These are phyloP conservation scores for Dothideomycetidae sp. DNA, from an alignment of 2,329 filamentous ascomycete species.

Conservation along the genomic window DNA sequence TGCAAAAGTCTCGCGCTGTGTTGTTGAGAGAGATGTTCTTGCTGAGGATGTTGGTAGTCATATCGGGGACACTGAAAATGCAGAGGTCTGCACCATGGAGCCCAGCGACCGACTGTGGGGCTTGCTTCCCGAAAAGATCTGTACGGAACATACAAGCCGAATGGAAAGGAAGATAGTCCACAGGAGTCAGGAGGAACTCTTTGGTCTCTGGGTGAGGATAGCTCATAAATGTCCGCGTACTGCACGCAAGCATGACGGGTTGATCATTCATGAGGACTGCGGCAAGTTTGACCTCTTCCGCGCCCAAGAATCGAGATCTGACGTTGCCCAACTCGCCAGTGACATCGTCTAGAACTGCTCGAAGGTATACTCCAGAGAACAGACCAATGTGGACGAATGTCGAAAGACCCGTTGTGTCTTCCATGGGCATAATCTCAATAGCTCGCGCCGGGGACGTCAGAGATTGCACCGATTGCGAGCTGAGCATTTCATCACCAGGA, in stretches of 20 bases:
- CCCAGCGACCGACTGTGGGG: constrained; percentile 83
- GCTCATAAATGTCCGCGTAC: constrained; percentile 88
- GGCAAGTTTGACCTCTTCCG: constrained; percentile 79
- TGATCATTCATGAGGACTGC: constrained; percentile 77
- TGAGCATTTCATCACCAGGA: constrained; percentile 31
- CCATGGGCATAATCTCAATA: constrained; percentile 86
- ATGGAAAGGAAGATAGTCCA: constrained; percentile 77
- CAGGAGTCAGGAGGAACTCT: constrained; percentile 78
- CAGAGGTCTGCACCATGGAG: constrained; percentile 48
- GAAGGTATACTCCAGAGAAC: constrained; percentile 86
- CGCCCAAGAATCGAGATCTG: constrained; percentile 82
- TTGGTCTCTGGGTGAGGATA: constrained; percentile 81
- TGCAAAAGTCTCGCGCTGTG: constrained; percentile 75
- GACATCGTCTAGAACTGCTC: constrained; percentile 86
- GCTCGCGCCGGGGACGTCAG: constrained; percentile 14
- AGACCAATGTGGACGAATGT: constrained; percentile 92
- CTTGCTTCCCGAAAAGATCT: constrained; percentile 51
- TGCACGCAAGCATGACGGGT: constrained; percentile 75
- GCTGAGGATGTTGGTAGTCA: constrained; percentile 12
- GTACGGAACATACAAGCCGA: constrained; percentile 87
- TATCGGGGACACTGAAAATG: constrained; percentile 14
- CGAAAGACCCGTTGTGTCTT: constrained; percentile 78
- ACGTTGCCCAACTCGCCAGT: constrained; percentile 94
- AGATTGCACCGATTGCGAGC: constrained; percentile 14
- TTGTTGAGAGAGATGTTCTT: constrained; percentile 57